Conservation (phyloP, 2,329 filamentous ascomycete genomes). For the Colletotrichum truncatum region DNA sequence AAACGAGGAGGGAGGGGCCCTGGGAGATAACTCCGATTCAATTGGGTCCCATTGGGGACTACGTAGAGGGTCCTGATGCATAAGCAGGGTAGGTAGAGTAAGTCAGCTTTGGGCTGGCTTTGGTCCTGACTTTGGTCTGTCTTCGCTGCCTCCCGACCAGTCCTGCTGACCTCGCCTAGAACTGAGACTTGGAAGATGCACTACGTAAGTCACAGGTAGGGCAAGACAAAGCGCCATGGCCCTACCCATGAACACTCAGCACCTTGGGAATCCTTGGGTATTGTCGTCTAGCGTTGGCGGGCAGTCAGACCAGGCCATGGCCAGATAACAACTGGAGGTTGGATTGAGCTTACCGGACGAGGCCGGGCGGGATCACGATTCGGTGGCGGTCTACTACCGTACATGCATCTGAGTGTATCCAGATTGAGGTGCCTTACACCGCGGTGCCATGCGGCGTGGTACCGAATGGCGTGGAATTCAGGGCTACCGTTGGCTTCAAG, state of each 20-base stretch:
- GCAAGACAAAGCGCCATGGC: slow-evolving; percentile 10
- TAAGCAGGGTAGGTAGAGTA: slow-evolving; percentile 6
- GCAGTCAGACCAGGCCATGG: neutral
- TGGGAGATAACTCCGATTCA: slow-evolving; percentile 7
- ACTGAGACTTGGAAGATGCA: too few relatives aligned
- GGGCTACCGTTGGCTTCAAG: slow-evolving; percentile 20
- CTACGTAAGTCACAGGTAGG: too few relatives aligned
- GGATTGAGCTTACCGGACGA: slow-evolving; percentile 21
- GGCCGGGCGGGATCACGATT: slow-evolving; percentile 14
- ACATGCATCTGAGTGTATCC: neutral
- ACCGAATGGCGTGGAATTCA: slow-evolving; percentile 4
- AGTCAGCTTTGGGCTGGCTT: slow-evolving; percentile 25
- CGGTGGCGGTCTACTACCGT: slow-evolving; percentile 19
- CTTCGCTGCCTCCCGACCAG: neutral
- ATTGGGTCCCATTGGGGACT: slow-evolving; percentile 13
- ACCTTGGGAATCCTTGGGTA: neutral
- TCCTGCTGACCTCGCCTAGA: neutral
- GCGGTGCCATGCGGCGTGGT: slow-evolving; percentile 13
- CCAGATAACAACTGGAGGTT: slow-evolving; percentile 2
- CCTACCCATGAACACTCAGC: neutral
- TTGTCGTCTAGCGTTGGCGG: neutral
- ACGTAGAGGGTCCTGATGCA: neutral
- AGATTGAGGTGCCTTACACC: slow-evolving; percentile 10
- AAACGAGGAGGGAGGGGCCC: neutral
- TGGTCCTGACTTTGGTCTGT: neutral